Percentiles rank a stretch among this genome's conserved stretches.
Conservation (phyloP, 2,329 filamentous ascomycete species). For the Nothophoma quercina region DNA sequence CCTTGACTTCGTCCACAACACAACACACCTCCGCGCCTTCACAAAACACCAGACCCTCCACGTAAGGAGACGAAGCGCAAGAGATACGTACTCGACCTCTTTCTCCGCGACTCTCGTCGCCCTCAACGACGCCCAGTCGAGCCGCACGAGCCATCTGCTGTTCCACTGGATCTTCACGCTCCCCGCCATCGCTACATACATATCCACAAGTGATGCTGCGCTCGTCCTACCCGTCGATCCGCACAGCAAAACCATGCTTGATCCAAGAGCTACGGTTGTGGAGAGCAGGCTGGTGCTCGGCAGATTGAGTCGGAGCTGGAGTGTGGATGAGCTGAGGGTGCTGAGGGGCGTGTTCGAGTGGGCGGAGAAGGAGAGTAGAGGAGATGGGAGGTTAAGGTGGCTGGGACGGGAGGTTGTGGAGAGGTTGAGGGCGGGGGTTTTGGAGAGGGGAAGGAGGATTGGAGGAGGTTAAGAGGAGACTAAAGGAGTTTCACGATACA, state of each 20-base stretch:
- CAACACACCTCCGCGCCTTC: conserved; percentile 70
- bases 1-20: conserved; percentile 73
- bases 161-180: conserved; percentile 80
- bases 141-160: conserved; percentile 52
- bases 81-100: conserved; percentile 65
- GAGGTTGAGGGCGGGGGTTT: conserved; percentile 60
- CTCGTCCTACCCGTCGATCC: conserved; percentile 51
- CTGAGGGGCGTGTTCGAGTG: conserved; percentile 71
- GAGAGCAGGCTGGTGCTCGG: conserved; percentile 74
- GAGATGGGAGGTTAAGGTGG: conserved; percentile 58
- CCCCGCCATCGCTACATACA: conserved; percentile 56
- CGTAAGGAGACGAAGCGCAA: conserved; percentile 69
- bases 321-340: conserved; percentile 60
- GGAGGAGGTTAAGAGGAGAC: not conserved
- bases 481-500: no score
- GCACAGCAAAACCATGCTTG: conserved; percentile 58
- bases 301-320: conserved; percentile 56
- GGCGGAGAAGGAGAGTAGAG: conserved; percentile 58
- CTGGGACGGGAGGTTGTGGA: conserved; percentile 65
- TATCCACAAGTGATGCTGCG: conserved; percentile 65
- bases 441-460: conserved; percentile 47
- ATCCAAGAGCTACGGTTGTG: conserved; percentile 67
- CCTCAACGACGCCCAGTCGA: conserved; percentile 66
- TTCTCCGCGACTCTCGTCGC: conserved; percentile 80
- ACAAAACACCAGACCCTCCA: conserved; percentile 74